These are phyloP conservation scores for Neurospora terricola DNA, from an alignment of 495 filamentous ascomycete genomes.

Conservation along the genomic window DNA sequence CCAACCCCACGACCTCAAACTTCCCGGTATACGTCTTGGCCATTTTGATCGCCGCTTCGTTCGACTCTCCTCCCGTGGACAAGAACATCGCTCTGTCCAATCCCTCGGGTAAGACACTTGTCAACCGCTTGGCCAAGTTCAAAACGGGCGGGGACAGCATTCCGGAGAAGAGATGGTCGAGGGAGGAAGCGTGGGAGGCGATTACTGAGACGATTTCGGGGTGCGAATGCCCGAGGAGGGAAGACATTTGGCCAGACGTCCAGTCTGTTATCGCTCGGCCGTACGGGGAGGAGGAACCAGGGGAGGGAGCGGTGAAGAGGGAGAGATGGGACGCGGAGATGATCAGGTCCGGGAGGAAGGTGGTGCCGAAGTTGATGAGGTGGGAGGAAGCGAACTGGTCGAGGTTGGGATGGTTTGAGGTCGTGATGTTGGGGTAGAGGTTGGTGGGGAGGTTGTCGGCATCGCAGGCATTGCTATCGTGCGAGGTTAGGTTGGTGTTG, in stretches of 20 bases:
- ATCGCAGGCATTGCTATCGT: background rate
- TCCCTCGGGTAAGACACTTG: conserved; percentile 31
- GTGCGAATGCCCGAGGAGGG: conserved; percentile 46
- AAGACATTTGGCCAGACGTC: conserved; percentile 49
- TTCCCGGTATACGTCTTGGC: conserved; percentile 48
- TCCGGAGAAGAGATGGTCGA: conserved; percentile 46
- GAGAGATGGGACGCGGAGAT: conserved; percentile 14
- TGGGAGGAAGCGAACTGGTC: conserved; percentile 8
- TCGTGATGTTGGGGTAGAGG: conserved; percentile 2
- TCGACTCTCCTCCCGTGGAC: conserved; percentile 44
- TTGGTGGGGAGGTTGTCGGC: background rate
- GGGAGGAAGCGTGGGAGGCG: conserved; percentile 26
- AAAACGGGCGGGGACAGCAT: conserved; percentile 47
- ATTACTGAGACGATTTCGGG: conserved; percentile 46
- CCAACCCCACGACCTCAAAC: conserved; percentile 46
- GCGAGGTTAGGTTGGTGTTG: background rate
- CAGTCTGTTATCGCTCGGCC: conserved; percentile 39
- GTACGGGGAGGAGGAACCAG: background rate
- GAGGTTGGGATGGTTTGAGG: background rate
- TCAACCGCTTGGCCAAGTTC: conserved; percentile 34
- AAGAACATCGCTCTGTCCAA: conserved; percentile 46
- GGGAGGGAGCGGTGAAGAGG: conserved; percentile 10
- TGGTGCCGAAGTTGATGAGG: conserved; percentile 19
- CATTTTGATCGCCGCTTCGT: conserved; percentile 45
- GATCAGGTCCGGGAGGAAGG: conserved; percentile 17